Evolutionary conservation across 345 rosid species (phyloP).

Genomic region (Anacardium occidentale): DNA sequence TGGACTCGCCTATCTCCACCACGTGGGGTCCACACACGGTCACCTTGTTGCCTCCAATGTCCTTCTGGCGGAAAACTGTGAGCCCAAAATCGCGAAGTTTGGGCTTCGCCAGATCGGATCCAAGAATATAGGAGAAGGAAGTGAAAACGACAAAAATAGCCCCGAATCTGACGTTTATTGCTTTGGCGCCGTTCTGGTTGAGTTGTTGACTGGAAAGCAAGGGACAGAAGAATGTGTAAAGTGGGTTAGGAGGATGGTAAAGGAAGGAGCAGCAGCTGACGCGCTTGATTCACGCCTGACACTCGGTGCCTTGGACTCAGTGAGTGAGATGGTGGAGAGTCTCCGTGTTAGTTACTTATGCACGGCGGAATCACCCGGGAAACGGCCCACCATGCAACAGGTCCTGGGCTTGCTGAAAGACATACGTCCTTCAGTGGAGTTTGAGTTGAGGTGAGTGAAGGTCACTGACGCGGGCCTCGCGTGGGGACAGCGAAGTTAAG

Average conservation of each 20-base stretch:
- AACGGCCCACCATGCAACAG: constrained; percentile 93
- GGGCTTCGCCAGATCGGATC: constrained; percentile 46
- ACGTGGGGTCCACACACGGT: constrained; percentile 76
- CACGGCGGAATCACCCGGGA: constrained; percentile 72
- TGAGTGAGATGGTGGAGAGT: constrained; percentile 74
- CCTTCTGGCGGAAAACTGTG: constrained; percentile 66
- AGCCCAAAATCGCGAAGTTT: constrained; percentile 75
- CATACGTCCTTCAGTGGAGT: constrained; percentile 37
- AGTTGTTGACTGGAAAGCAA: constrained; percentile 65
- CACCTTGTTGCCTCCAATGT: constrained; percentile 76
- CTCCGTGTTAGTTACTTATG: constrained; percentile 79
- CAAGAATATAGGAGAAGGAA: not conserved
- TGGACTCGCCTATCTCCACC: constrained; percentile 91
- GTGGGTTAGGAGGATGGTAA: constrained; percentile 58
- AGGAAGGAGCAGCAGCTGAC: constrained; percentile 57
- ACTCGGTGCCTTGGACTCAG: constrained; percentile 45
- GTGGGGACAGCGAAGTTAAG: too few species aligned
- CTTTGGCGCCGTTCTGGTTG: constrained; percentile 70
- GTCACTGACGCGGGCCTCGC: not conserved
- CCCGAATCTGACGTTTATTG: constrained; percentile 60
- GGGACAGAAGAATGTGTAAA: constrained; percentile 55
- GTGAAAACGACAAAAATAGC: constrained; percentile 1
- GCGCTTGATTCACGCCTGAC: constrained; percentile 65
- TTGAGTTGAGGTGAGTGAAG: not conserved
- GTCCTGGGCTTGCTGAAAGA: constrained; percentile 85